Percentiles rank a stretch among this genome's conserved stretches.
Conservation (phyloP, 139 green algal species). For the Chlorella sp. region DNA sequence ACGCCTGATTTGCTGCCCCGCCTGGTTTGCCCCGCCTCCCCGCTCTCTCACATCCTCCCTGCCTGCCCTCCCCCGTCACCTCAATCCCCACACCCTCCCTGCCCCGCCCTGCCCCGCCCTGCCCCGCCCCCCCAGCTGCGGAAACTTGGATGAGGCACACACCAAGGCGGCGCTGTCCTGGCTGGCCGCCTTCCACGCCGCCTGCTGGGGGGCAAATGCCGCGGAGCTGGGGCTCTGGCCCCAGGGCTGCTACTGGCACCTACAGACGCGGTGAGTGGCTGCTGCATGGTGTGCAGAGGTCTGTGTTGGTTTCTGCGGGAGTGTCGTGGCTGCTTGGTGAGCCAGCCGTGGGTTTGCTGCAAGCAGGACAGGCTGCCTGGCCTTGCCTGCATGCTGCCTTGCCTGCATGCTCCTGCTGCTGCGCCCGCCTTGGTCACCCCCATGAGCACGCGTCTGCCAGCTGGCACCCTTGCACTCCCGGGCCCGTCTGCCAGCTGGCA, state of each 20-base stretch:
- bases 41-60: no score
- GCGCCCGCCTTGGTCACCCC: background rate
- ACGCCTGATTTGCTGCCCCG: no score
- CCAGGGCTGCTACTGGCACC: slow-evolving; percentile 59
- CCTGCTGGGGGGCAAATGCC: slow-evolving; percentile 42
- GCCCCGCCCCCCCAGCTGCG: background rate
- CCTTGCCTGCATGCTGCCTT: background rate
- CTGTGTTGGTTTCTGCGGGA: no score
- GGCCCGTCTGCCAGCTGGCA: no score
- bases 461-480: no score
- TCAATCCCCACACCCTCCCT: no score
- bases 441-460: no score
- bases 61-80: no score
- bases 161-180: slow-evolving; percentile 47
- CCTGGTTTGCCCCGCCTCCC: no score
- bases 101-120: background rate
- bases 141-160: slow-evolving; percentile 31
- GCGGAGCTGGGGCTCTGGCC: slow-evolving; percentile 22
- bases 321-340: no score
- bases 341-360: no score
- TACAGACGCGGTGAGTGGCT: slow-evolving; percentile 49
- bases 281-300: background rate
- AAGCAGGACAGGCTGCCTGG: background rate
- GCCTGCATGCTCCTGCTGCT: background rate
- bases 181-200: slow-evolving; percentile 57